Conservation (phyloP, 2,329 filamentous ascomycete species). For the Reticulascus tulasneorum region DNA sequence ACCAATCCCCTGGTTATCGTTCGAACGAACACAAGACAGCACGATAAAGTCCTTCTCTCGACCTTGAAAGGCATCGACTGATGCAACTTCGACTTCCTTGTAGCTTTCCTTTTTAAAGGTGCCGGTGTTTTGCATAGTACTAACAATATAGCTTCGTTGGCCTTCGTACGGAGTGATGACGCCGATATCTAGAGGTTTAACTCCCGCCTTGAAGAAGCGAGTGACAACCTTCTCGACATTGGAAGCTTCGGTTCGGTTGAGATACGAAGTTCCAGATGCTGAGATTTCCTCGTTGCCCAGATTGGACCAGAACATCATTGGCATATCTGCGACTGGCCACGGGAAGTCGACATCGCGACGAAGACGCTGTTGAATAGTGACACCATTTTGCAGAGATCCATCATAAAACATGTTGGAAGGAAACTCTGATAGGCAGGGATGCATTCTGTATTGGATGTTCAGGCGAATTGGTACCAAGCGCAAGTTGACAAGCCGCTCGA, state of each 20-base stretch:
- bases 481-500: constrained; percentile 93
- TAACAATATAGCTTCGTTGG: constrained; percentile 96
- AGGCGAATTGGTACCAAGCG: constrained; percentile 85
- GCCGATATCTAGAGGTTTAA: constrained; percentile 89
- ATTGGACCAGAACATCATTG: constrained; percentile 99
- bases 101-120: constrained; percentile 98
- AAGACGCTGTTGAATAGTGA: constrained; percentile 83
- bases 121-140: constrained; percentile 97
- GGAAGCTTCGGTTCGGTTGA: constrained; percentile 93
- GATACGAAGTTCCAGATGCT: constrained; percentile 93
- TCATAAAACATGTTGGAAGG: constrained; percentile 99
- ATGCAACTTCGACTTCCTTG: constrained; percentile 97
- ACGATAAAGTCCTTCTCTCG: constrained; percentile 99
- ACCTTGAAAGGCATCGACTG: constrained; percentile 97
- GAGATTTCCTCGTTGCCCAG: constrained; percentile 97
- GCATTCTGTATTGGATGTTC: constrained; percentile 98
- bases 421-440: constrained; percentile 93
- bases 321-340: constrained; percentile 89
- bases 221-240: constrained; percentile 99
- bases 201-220: constrained; percentile 96
- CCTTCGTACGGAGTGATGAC: constrained; percentile 99
- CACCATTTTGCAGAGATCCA: constrained; percentile 92
- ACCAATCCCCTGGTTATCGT: constrained; percentile 97
- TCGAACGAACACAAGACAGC: constrained; percentile 93
- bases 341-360: constrained; percentile 95